Conservation (phyloP, 208 protist genomes). For the Leishmania turanica region DNA sequence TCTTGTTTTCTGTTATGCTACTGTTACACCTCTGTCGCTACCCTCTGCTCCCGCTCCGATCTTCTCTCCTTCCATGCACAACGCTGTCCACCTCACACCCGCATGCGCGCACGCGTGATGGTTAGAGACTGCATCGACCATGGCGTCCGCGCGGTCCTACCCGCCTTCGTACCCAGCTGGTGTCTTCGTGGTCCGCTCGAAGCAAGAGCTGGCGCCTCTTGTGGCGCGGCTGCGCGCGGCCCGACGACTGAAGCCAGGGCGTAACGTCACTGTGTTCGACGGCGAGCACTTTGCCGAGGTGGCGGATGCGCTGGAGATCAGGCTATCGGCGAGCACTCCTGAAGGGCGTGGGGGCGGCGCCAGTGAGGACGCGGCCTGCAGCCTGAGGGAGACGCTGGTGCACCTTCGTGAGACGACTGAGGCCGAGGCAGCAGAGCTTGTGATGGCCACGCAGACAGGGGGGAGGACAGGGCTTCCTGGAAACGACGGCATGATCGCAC, state of each 20-base stretch:
- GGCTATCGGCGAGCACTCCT: not conserved
- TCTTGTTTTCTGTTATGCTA: not conserved
- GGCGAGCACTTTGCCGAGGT: constrained; percentile 18
- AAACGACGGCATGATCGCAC: not conserved
- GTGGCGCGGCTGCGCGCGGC: constrained; percentile 33
- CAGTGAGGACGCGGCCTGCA: not conserved
- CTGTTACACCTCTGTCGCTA: not conserved
- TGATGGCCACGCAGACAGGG: not conserved
- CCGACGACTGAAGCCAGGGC: constrained; percentile 36
- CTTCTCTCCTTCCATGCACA: not conserved
- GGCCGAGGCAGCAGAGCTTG: not conserved
- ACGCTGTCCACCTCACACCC: not conserved
- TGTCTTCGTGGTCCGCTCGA: constrained; percentile 41
- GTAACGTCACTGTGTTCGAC: constrained; percentile 56
- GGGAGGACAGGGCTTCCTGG: not conserved
- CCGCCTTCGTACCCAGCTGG: constrained; percentile 38
- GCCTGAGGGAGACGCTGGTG: constrained; percentile 4
- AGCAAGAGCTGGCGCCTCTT: constrained; percentile 29
- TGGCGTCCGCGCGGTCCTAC: constrained; percentile 7
- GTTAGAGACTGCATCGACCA: not conserved
- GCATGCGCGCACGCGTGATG: not conserved
- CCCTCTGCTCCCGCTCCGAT: no score
- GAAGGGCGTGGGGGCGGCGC: not conserved
- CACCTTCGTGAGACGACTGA: constrained; percentile 2
- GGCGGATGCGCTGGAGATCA: not conserved